These are phyloP conservation scores for Ogataea angusta DNA, from an alignment of 805 yeast genomes.

Conservation along the genomic window DNA sequence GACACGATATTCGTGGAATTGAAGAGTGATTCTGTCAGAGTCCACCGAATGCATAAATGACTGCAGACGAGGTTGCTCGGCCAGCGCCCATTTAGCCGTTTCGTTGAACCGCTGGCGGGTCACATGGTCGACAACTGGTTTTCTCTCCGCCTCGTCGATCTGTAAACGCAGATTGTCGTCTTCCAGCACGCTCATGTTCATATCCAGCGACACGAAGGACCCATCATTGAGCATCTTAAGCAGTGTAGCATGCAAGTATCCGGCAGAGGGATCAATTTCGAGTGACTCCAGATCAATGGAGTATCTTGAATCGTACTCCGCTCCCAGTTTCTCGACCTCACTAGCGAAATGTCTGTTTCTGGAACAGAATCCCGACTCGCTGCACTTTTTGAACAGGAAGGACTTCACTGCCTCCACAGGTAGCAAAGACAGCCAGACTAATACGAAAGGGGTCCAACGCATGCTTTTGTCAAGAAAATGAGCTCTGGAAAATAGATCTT, in stretches of 20 bases:
- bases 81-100: constrained; percentile 58
- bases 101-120: constrained; percentile 55
- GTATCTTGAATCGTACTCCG: constrained; percentile 36
- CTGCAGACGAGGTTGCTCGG: constrained; percentile 21
- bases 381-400: constrained; percentile 72
- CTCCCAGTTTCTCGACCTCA: constrained; percentile 29
- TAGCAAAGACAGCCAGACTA: constrained; percentile 6
- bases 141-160: constrained; percentile 59
- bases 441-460: constrained; percentile 6
- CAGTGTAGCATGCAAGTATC: constrained; percentile 44
- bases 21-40: constrained; percentile 19
- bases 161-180: constrained; percentile 59
- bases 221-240: constrained; percentile 43
- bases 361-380: constrained; percentile 77
- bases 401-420: constrained; percentile 49
- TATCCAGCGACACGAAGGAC: constrained; percentile 46
- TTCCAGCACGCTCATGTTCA: constrained; percentile 53
- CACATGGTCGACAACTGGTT: constrained; percentile 8
- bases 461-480: neutral
- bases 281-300: constrained; percentile 38
- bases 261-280: constrained; percentile 24
- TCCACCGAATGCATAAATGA: constrained; percentile 24
- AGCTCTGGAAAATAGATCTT: neutral
- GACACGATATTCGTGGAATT: constrained; percentile 46
- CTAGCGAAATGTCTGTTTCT: constrained; percentile 71